These are phyloP conservation scores for Pterocarpus santalinus DNA, from an alignment of 306 rosid genomes.

Conservation along the genomic window DNA sequence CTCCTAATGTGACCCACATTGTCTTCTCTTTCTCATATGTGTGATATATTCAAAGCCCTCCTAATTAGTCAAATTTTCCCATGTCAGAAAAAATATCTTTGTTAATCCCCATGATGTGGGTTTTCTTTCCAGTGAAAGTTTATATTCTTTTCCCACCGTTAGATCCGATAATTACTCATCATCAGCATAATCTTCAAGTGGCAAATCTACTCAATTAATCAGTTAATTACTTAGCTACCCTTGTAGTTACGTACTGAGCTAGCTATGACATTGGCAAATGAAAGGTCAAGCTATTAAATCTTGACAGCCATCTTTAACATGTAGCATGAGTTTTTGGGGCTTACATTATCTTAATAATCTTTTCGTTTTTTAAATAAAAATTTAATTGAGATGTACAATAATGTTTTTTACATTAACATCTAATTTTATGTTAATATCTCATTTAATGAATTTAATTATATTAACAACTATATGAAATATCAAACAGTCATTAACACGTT, in stretches of 20 bases:
- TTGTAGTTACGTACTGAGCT: not conserved
- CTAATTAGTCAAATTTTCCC: slow-evolving; percentile 59
- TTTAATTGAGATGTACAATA: no score
- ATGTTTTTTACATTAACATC: no score
- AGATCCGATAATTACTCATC: slow-evolving; percentile 58
- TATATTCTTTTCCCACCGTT: slow-evolving; percentile 61
- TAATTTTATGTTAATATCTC: no score
- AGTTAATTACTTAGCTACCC: not conserved
- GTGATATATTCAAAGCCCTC: slow-evolving; percentile 49
- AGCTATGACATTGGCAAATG: not conserved
- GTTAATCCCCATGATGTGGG: slow-evolving; percentile 52
- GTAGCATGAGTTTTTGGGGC: not conserved
- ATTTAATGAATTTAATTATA: no score
- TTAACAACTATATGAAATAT: no score
- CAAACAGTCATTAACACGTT: no score
- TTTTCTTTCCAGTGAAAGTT: slow-evolving; percentile 58
- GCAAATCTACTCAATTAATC: slow-evolving; percentile 34
- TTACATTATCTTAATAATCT: not conserved
- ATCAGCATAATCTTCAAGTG: slow-evolving; percentile 45
- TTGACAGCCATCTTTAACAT: slow-evolving; percentile 38
- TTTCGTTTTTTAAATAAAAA: no score
- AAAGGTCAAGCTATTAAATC: slow-evolving; percentile 42
- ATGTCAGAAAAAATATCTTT: slow-evolving; percentile 49
- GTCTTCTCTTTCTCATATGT: slow-evolving; percentile 54
- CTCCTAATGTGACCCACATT: slow-evolving; percentile 70